phyloP scores from a whole-genome alignment of 1,284 basidiomycete genomes.

The Sanghuangporus sanghuang region DNA sequence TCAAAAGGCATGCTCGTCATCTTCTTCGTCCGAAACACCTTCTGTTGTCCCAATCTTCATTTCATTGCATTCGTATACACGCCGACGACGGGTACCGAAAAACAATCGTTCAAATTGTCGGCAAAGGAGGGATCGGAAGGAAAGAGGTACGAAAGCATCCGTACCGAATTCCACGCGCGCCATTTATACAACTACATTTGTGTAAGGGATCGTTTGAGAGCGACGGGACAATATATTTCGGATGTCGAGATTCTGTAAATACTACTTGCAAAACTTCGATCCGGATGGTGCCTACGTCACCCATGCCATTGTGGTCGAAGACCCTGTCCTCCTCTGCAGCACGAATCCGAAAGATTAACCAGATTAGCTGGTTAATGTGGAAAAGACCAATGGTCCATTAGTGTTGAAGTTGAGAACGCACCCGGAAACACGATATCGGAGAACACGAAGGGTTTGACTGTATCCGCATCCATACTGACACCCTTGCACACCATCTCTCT shows the following conservation, averaged over 20 bases:
- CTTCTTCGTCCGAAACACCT: slow-evolving; percentile 5
- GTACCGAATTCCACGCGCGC: slow-evolving; percentile 11
- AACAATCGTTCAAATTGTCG: not conserved
- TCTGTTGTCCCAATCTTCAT: slow-evolving; percentile 7
- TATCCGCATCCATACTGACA: slow-evolving; percentile 11
- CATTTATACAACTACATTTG: slow-evolving; percentile 8
- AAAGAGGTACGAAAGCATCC: not conserved
- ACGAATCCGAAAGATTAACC: not conserved
- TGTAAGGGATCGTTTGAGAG: slow-evolving; percentile 9
- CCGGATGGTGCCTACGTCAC: slow-evolving; percentile 8
- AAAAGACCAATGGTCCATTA: not conserved
- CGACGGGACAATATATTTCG: slow-evolving; percentile 6
- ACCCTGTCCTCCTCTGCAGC: not conserved
- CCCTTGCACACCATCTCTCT: slow-evolving; percentile 11
- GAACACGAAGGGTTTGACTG: slow-evolving; percentile 13
- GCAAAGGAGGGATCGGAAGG: not conserved
- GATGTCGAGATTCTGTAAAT: slow-evolving; percentile 14
- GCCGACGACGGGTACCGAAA: not conserved
- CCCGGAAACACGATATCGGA: slow-evolving; percentile 12
- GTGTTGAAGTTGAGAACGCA: not conserved
- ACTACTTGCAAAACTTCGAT: slow-evolving; percentile 12
- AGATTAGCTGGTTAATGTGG: not conserved
- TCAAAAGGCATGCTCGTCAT: slow-evolving; percentile 11
- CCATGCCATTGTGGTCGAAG: not conserved
- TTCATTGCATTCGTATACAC: not conserved